A percentile compares a stretch with the other conserved stretches of the same genome.
Evolutionary conservation across 192 early-diverging fungal species (phyloP).

Genomic region (Linnemannia hyalina): DNA sequence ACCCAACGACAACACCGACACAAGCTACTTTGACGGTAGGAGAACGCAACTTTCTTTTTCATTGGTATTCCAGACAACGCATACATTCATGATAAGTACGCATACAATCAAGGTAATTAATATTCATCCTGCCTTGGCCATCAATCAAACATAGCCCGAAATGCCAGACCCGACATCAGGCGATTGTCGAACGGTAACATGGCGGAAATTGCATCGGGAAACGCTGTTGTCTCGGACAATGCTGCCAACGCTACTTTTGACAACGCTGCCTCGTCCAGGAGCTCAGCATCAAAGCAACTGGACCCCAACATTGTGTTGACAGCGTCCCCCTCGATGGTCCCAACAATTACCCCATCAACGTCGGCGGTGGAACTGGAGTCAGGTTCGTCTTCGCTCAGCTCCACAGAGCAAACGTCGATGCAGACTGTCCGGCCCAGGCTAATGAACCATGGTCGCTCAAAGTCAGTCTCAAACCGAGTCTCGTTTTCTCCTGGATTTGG

Average conservation of each 20-base stretch:
- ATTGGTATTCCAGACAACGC: background rate
- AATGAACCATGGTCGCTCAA: slow-evolving; percentile 50
- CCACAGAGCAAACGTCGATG: slow-evolving; percentile 13
- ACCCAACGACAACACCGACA: slow-evolving; percentile 85
- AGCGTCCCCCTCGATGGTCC: slow-evolving; percentile 8
- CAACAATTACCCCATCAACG: slow-evolving; percentile 9
- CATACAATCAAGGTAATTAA: background rate
- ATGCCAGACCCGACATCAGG: slow-evolving; percentile 84
- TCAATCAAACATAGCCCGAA: slow-evolving; percentile 60
- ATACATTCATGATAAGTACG: too few species aligned
- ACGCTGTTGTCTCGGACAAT: background rate
- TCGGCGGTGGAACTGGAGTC: background rate
- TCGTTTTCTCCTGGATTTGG: slow-evolving; percentile 43
- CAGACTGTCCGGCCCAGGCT: slow-evolving; percentile 28
- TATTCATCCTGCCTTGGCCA: background rate
- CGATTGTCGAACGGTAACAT: slow-evolving; percentile 76
- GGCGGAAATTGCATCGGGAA: slow-evolving; percentile 56
- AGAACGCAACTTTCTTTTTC: background rate
- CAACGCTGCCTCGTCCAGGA: background rate
- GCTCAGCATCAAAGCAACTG: background rate
- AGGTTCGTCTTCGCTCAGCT: background rate
- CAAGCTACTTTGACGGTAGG: slow-evolving; percentile 91
- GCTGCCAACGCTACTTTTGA: background rate
- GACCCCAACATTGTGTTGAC: background rate
- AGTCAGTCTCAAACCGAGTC: slow-evolving; percentile 47